Evolutionary conservation across 2,329 filamentous ascomycete species (phyloP), one percentile per base, ranked within the genome.

Genomic region (Diaporthe destruens): DNA sequence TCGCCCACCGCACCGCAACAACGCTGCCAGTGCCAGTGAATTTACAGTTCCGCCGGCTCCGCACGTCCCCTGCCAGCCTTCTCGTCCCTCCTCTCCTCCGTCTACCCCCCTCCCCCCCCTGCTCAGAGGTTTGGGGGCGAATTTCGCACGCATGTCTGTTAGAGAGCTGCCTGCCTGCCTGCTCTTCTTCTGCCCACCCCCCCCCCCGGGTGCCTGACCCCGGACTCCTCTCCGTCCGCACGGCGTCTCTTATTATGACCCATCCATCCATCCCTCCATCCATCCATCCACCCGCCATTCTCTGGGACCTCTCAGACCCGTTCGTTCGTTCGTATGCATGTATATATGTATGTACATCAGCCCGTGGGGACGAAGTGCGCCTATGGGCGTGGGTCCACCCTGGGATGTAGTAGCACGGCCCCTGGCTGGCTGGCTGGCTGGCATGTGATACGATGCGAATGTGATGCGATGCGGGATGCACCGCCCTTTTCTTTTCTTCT

Each of bases 41-140:
- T 65, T 65, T 65, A 65, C 61, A 65, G 44, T 65, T 65, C 61
- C 61, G 61, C 61, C 57, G 16, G 39, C 20, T 44, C 57, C n/a
- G 44, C 23, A 61, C 39, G 20, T n/a, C 11, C 44, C 44, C 44
- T 49, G 12, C 55, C 55, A 5, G n/a, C n/a, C n/a, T n/a, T n/a
- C n/a, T n/a, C 32, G 34, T 36, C 34, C 34, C 34, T 12, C 36
- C 11, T n/a, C 9, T 32, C 32, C 55, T 18, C 36, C 39, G n/a
- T 23, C 59, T n/a, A 11, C 18, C 20, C 25, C 42, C 36, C 12
- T 3, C 25, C 16, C 4, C 25, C 23, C 42, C 59, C 57, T 47
- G 57, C 18, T 16, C 4, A 23, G 25, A 36, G 34, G 59, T 51
- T 65, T 65, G 59, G 59, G 59, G 59, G 59, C 42, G n/a, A 32